These are phyloP conservation scores for Trichoderma guizhouense DNA, from an alignment of 2,329 filamentous ascomycete species.

Conservation along the genomic window DNA sequence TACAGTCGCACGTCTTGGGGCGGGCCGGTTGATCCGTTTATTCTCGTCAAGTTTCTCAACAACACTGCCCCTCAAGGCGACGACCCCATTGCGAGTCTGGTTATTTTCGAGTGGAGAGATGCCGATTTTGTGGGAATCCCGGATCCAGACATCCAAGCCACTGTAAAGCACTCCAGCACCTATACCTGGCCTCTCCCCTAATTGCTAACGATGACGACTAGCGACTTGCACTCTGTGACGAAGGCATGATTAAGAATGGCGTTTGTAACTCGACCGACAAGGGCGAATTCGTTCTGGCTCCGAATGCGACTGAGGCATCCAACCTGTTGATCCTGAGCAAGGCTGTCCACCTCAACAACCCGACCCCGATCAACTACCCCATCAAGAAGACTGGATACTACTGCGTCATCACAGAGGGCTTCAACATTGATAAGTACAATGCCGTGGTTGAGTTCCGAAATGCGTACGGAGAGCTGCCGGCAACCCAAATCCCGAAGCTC, in stretches of 20 bases:
- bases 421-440: slow-evolving; percentile 65
- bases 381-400: slow-evolving; percentile 94
- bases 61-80: slow-evolving; percentile 52
- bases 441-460: slow-evolving; percentile 91
- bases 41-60: slow-evolving; percentile 74
- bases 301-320: slow-evolving; percentile 70
- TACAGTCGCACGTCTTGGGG: slow-evolving; percentile 89
- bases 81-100: slow-evolving; percentile 75
- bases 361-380: slow-evolving; percentile 72
- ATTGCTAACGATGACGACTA: slow-evolving; percentile 44
- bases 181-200: background rate
- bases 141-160: slow-evolving; percentile 49
- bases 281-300: slow-evolving; percentile 77
- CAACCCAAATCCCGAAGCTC: slow-evolving; percentile 92
- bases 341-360: slow-evolving; percentile 76
- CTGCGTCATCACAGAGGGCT: slow-evolving; percentile 78
- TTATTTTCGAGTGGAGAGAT: slow-evolving; percentile 95
- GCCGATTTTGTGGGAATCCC: slow-evolving; percentile 71
- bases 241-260: slow-evolving; percentile 62
- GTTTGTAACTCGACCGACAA: slow-evolving; percentile 74
- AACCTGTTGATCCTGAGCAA: slow-evolving; percentile 71
- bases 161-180: slow-evolving; percentile 42
- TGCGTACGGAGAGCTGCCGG: slow-evolving; percentile 91
- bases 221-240: slow-evolving; percentile 60
- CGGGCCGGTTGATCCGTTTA: slow-evolving; percentile 83